Evolutionary conservation across 805 yeast genomes (phyloP).

Genomic region (Candida chilensis): DNA sequence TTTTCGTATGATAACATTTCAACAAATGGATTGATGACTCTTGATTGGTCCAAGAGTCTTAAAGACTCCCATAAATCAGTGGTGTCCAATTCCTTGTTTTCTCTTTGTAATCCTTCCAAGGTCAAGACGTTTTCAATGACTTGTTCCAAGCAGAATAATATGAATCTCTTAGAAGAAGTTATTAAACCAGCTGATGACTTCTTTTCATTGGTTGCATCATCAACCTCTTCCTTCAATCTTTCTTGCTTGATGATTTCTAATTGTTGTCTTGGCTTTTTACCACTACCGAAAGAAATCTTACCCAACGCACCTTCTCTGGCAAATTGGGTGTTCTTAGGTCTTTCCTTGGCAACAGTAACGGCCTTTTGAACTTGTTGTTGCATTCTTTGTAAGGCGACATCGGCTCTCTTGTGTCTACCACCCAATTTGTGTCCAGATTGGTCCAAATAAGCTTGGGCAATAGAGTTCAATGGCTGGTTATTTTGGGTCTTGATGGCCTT

Average conservation of each 20-base stretch:
- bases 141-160: constrained; percentile 64
- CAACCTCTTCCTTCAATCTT: constrained; percentile 17
- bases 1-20: constrained; percentile 78
- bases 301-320: constrained; percentile 86
- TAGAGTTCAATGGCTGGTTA: constrained; percentile 58
- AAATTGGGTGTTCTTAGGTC: constrained; percentile 58
- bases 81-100: constrained; percentile 35
- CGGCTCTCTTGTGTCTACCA: constrained; percentile 76
- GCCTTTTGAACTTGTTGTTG: constrained; percentile 97
- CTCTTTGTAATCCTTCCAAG: constrained; percentile 69
- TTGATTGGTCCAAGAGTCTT: constrained; percentile 60
- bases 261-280: constrained; percentile 84
- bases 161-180: constrained; percentile 39
- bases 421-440: constrained; percentile 88
- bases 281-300: constrained; percentile 67
- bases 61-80: constrained; percentile 68
- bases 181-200: constrained; percentile 21
- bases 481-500: constrained; percentile 51
- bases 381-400: constrained; percentile 91
- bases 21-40: constrained; percentile 70
- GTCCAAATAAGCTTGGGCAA: constrained; percentile 87
- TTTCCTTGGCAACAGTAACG: constrained; percentile 88
- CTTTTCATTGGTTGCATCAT: constrained; percentile 17
- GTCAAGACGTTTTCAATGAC: constrained; percentile 70
- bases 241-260: constrained; percentile 54